phyloP scores from a whole-genome alignment of 208 protist species.

The Crithidia thermophila region DNA sequence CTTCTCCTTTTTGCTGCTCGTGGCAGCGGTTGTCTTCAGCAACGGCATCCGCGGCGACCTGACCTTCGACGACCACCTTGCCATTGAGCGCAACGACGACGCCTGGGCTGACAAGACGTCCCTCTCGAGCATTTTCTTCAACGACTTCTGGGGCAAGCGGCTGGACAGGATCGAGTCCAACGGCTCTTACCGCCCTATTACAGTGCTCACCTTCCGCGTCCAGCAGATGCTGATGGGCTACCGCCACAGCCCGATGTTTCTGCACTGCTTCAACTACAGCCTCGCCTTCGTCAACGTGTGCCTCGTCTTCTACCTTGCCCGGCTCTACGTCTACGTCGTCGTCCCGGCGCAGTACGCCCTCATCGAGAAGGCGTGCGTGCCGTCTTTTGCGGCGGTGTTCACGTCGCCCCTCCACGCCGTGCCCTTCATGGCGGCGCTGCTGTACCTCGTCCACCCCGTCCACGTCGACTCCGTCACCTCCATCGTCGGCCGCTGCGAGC shows the following conservation, averaged over 20 bases:
- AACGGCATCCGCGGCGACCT: slow-evolving; percentile 38
- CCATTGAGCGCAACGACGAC: slow-evolving; percentile 52
- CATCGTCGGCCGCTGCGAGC: slow-evolving; percentile 82
- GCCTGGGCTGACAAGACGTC: slow-evolving; percentile 27
- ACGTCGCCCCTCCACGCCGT: slow-evolving; percentile 21
- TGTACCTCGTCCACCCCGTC: slow-evolving; percentile 85
- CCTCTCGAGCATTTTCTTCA: slow-evolving; percentile 40
- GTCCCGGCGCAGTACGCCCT: background rate
- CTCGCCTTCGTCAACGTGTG: slow-evolving; percentile 48
- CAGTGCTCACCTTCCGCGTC: slow-evolving; percentile 60
- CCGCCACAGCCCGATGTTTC: slow-evolving; percentile 35
- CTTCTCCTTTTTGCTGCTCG: slow-evolving; percentile 20
- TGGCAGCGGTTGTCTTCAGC: slow-evolving; percentile 36
- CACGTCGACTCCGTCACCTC: slow-evolving; percentile 89
- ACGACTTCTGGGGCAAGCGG: slow-evolving; percentile 73
- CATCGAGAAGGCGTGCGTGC: background rate
- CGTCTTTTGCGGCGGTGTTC: slow-evolving; percentile 14
- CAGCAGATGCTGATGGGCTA: slow-evolving; percentile 71
- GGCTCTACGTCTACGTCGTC: slow-evolving; percentile 34
- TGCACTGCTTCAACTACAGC: slow-evolving; percentile 50
- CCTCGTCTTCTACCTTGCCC: slow-evolving; percentile 52
- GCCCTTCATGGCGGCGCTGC: slow-evolving; percentile 41
- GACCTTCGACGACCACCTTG: slow-evolving; percentile 78
- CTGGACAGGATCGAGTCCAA: slow-evolving; percentile 48
- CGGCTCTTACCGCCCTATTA: slow-evolving; percentile 64